Base-by-base conservation (phyloP, 306 rosid species). In the Fragaria vesca region DNA sequence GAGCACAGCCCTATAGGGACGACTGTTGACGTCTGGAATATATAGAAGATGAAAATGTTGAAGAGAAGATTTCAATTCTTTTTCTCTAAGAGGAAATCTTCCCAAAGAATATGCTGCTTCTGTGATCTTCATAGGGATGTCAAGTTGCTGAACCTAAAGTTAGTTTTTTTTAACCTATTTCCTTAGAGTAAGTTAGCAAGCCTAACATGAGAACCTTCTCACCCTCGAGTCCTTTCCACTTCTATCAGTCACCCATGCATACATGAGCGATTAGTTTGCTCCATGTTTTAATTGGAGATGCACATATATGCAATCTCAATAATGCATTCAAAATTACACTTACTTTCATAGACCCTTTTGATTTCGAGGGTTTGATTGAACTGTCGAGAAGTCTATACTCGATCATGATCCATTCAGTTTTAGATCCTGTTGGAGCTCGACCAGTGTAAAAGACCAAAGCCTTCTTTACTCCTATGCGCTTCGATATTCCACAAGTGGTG, bases 291-390 rank as follows among this genome's bases (percentile, higher is more conserved):
- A 24, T 24, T 46, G 62, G 32, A 61, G 68, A 55, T 54, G 28
- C 63, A 15, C 20, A 57, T 51, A 61, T 20, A 6, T n/a, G 78
- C 70, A 75, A 62, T 60, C 70, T 26, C 45, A 60, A 18, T 28
- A 62, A 21, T 48, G 30, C 54, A 38, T 47, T 24, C 2, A 47
- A 40, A 24, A 20, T 11, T 51, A 17, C 15, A 84, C 90, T 83
- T 82, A 90, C 97, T 77, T 93, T 66, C 96, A 92, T 92, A 66
- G 93, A 89, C n/a, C 90, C 88, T 73, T 86, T 85, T 2, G 74
- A 75, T 66, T 62, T 82, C 17, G 91, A 79, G 48, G 92, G 63
- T 62, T 66, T 86, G 43, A 4, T 52, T 40, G 67, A 66, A 58
- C 68, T 60, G 66, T 88, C 80, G 2, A 81, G 75, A 69, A 90